Evolutionary conservation across 768 basidiomycete species (phyloP).

Genomic region (Termitomyces sp.): DNA sequence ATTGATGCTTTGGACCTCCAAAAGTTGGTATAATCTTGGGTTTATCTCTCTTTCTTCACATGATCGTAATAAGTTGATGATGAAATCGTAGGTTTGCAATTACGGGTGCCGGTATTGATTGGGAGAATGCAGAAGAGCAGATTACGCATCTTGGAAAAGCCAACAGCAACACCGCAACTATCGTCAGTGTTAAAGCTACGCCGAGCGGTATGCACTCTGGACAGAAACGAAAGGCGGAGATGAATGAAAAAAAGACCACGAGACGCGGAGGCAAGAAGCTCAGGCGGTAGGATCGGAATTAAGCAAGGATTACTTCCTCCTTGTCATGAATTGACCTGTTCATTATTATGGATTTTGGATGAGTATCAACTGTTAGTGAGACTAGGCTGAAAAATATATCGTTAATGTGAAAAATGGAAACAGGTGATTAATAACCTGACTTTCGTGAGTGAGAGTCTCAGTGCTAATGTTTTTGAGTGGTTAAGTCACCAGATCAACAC

Average conservation of each 20-base stretch:
- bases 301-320: neutral
- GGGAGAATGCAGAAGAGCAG: slow-evolving; percentile 73
- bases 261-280: slow-evolving; percentile 43
- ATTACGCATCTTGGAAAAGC: slow-evolving; percentile 41
- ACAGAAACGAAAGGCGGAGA: slow-evolving; percentile 60
- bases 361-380: too few relatives aligned
- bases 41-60: neutral
- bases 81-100: slow-evolving; percentile 64
- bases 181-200: slow-evolving; percentile 71
- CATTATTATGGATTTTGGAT: too few relatives aligned
- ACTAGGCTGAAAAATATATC: too few relatives aligned
- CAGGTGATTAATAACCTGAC: too few relatives aligned
- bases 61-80: slow-evolving; percentile 16
- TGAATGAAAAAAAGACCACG: slow-evolving; percentile 44
- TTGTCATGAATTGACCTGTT: too few relatives aligned
- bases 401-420: too few relatives aligned
- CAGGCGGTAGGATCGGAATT: slow-evolving; percentile 26
- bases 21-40: slow-evolving; percentile 56
- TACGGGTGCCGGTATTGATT: slow-evolving; percentile 65
- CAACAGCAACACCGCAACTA: slow-evolving; percentile 50
- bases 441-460: too few relatives aligned
- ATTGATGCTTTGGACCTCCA: slow-evolving; percentile 84
- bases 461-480: too few relatives aligned
- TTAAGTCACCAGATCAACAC: too few relatives aligned
- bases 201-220: slow-evolving; percentile 24